Evolutionary conservation across 805 yeast genomes (phyloP).

Genomic region (Teunomyces kruisii): DNA sequence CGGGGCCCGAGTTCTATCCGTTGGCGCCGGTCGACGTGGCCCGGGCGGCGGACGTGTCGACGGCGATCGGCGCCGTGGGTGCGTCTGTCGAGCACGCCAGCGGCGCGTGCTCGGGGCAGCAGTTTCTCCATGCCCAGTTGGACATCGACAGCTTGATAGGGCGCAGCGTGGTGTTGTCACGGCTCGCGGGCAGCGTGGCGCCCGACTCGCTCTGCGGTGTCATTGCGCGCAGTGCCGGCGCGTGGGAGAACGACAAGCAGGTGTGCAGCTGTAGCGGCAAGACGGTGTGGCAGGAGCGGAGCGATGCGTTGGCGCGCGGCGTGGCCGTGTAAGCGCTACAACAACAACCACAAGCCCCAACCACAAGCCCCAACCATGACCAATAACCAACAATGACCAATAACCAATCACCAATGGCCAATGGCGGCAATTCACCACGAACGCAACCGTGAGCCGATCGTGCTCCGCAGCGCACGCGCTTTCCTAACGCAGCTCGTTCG

Average conservation of each 20-base stretch:
- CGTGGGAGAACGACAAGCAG: constrained; percentile 91
- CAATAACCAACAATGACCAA: no score
- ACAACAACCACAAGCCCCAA: no score
- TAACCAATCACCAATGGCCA: no score
- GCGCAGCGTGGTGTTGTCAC: constrained; percentile 55
- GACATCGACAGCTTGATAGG: constrained; percentile 67
- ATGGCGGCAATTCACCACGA: no score
- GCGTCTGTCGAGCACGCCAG: constrained; percentile 21
- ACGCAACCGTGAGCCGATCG: no score
- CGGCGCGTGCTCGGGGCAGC: constrained; percentile 33
- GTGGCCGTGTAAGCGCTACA: constrained; percentile 24
- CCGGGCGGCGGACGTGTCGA: constrained; percentile 21
- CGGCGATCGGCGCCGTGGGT: constrained; percentile 36
- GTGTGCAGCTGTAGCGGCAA: constrained; percentile 95
- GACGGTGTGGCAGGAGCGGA: constrained; percentile 92
- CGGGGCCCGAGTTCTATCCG: constrained; percentile 53
- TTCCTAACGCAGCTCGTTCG: no score
- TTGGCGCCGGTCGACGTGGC: constrained; percentile 41
- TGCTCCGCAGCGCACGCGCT: no score
- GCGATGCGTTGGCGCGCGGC: constrained; percentile 69
- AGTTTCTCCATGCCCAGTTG: constrained; percentile 42
- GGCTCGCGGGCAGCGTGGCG: constrained; percentile 36
- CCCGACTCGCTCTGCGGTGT: constrained; percentile 70
- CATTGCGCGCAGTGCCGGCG: constrained; percentile 94
- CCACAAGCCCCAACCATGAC: no score